Evolutionary conservation across 2,329 filamentous ascomycete species (phyloP), one percentile per base, ranked within the genome.

Genomic region (Ascochyta rabiei): DNA sequence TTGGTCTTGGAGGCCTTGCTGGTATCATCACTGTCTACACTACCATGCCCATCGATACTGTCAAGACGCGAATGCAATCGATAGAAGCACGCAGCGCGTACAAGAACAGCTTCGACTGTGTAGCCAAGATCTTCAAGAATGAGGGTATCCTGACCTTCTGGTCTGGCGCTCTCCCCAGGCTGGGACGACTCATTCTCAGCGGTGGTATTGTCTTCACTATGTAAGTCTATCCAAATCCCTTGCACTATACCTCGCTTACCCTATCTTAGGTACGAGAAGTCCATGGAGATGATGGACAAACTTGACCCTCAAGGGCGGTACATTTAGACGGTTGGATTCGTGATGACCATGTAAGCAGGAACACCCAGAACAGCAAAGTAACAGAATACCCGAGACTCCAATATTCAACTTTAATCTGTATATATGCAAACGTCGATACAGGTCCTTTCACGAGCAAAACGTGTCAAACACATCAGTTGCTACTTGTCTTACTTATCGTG

Each of bases 161-260:
- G 95, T 93, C 90, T 64, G 95, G 95, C 23, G 93, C 95, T 19
- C 71, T 98, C 64, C 95, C 95, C 1, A 82, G 95, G 48, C 76
- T 99, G 68, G 93, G 87, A 21, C 82, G 95, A 53, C 75, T 99
- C 64, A 89, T 97, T 37, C 76, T 98, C 76, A 97, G 92, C 70
- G 95, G 95, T 51, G 95, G 95, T 16, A 96, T 99, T 70, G 95
- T 99, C 35, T 99, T 99, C 72, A 96, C 95, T 19, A 96, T 98
- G 85, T 88, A 76, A 69, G 82, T 77, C 4, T 21, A 19, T 5
- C 62, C 13, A 19, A 28, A 12, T 13, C 59, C 52, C 73, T 12
- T 28, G n/a, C 24, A 16, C 12, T 33, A 2, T 18, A 35, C 2
- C 13, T 23, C 18, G 6, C 61, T 68, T 19, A 69, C 42, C 0